A percentile compares a stretch with the other conserved stretches of the same genome.
Conservation (phyloP, 2,329 filamentous ascomycete species). For the Teratosphaeria gauchensis region DNA sequence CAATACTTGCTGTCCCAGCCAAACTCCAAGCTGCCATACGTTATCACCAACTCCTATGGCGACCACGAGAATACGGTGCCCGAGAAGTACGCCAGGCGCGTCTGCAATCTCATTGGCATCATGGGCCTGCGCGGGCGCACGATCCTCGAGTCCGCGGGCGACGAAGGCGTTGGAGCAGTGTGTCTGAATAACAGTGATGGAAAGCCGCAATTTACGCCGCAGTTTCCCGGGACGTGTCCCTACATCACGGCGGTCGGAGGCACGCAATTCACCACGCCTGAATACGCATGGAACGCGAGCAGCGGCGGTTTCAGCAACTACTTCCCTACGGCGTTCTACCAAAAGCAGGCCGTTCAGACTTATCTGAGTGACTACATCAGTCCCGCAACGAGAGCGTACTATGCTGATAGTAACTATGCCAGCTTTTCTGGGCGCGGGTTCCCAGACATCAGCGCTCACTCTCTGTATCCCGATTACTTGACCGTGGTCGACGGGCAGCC, state of each 20-base stretch:
- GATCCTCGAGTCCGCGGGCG: slow-evolving; percentile 52
- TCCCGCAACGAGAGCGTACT: slow-evolving; percentile 11
- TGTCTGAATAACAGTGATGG: slow-evolving; percentile 35
- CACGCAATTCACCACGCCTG: slow-evolving; percentile 30
- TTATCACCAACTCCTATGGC: slow-evolving; percentile 55
- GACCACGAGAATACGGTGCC: slow-evolving; percentile 56
- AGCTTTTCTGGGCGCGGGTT: slow-evolving; percentile 27
- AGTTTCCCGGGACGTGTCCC: slow-evolving; percentile 36
- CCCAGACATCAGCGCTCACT: slow-evolving; percentile 39
- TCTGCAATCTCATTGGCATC: slow-evolving; percentile 55
- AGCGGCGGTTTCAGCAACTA: slow-evolving; percentile 36
- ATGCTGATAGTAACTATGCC: slow-evolving; percentile 9
- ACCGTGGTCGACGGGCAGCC: slow-evolving; percentile 31
- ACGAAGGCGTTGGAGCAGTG: slow-evolving; percentile 44
- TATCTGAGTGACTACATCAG: slow-evolving; percentile 12
- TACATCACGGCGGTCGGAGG: slow-evolving; percentile 39
- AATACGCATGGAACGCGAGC: slow-evolving; percentile 20
- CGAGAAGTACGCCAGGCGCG: slow-evolving; percentile 47
- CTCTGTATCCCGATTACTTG: slow-evolving; percentile 21
- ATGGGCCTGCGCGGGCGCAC: slow-evolving; percentile 54
- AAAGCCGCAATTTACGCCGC: slow-evolving; percentile 24
- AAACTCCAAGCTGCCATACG: slow-evolving; percentile 44
- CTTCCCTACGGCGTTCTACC: slow-evolving; percentile 34
- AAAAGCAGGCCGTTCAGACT: slow-evolving; percentile 27
- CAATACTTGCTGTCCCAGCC: slow-evolving; percentile 44